Base-by-base conservation (phyloP, 768 basidiomycete species). In the Leccinum longicurvipes region DNA sequence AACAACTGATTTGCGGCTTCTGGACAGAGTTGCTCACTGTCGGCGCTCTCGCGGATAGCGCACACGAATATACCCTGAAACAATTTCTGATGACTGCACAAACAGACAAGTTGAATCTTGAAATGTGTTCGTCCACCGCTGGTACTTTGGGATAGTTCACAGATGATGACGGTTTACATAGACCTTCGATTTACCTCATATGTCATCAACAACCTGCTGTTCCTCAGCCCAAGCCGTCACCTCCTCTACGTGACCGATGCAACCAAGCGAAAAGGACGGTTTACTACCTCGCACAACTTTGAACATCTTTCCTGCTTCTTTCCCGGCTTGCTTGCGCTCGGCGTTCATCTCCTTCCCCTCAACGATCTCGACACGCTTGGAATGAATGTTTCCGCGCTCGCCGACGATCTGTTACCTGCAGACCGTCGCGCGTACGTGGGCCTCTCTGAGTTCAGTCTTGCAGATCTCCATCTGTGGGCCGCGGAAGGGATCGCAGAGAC, bases 281-380 rank as follows among this genome's bases (percentile, higher is more conserved):
- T 64, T 17, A 32, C 53, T 1, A 72, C 82, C 12, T 71, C 77
- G 4, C 80, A 84, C 61, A 59, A 58, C 11, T 81, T 89, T 57
- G 86, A 91, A 61, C 89, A 91, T 62, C 74, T 91, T 19, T 80
- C 87, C 2, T 90, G 89, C 68, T 91, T 90, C 74, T 76, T 89
- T 52, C 87, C 88, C 0, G 88, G 89, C 4, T 76, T 90, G 9
- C 75, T 91, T 24, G 87, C 88, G 5, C 79, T 91, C 2, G 89
- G 89, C 14, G 86, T 73, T 4, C 79, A 85, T 61, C 80, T 79
- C 7, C 76, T 89, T 24, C 82, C 82, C 6, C 73, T 86, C 45
- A 74, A 85, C 58, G 68, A 80, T 49, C 76, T 85, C 7, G 68
- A 74, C n/a, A 60, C 72, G 1, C 62, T 81, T 11, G 81, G 79